These are phyloP conservation scores for Nothomitra cinnamomea DNA, from an alignment of 2,329 filamentous ascomycete species.

Conservation along the genomic window DNA sequence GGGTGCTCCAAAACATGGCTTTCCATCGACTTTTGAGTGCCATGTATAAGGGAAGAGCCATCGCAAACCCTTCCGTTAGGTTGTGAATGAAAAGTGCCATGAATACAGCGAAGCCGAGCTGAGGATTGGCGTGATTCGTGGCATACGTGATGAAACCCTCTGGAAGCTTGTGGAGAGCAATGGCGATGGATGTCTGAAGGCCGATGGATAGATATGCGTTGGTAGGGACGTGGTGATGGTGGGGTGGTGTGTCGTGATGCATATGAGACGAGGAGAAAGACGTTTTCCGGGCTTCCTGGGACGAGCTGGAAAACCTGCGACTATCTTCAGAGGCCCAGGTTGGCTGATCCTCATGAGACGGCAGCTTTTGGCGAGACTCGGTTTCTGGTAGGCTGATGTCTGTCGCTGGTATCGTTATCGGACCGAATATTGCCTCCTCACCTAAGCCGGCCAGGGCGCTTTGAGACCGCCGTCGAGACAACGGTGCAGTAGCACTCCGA, in stretches of 20 bases:
- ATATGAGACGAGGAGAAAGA: background rate
- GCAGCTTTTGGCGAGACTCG: background rate
- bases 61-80: constrained; percentile 89
- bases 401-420: background rate
- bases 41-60: constrained; percentile 84
- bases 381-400: background rate
- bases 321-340: background rate
- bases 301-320: background rate
- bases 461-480: background rate
- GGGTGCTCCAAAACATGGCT: constrained; percentile 69
- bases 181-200: constrained; percentile 89
- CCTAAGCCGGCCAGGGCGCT: background rate
- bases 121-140: constrained; percentile 87
- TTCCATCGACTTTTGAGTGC: constrained; percentile 64
- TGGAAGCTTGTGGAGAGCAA: constrained; percentile 89
- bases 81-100: constrained; percentile 95
- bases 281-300: background rate
- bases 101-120: constrained; percentile 80
- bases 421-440: background rate
- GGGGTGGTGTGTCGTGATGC: constrained; percentile 24
- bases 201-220: constrained; percentile 90
- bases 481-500: background rate
- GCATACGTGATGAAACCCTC: constrained; percentile 82
- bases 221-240: constrained; percentile 88
- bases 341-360: background rate